These are phyloP conservation scores for Discostella stelligera DNA, from an alignment of 352 stramenopile species.

Conservation along the genomic window DNA sequence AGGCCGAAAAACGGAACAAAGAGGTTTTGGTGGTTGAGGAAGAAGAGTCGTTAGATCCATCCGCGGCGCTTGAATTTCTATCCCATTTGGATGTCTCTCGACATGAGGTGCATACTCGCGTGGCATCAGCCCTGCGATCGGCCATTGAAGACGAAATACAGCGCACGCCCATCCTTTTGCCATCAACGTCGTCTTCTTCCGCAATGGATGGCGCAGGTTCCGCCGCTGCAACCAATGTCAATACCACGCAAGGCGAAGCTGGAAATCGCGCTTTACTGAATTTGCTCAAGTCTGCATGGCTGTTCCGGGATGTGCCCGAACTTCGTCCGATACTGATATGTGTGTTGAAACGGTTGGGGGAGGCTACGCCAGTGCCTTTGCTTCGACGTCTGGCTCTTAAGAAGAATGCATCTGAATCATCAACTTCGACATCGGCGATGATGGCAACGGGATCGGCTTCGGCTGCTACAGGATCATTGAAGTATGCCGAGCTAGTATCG, in stretches of 20 bases:
- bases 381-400: constrained; percentile 51
- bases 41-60: constrained; percentile 65
- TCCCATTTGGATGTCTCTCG: constrained; percentile 68
- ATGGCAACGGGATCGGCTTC: background rate
- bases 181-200: background rate
- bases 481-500: constrained; percentile 72
- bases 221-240: background rate
- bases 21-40: background rate
- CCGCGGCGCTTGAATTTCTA: constrained; percentile 67
- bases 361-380: constrained; percentile 61
- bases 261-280: constrained; percentile 50
- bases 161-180: constrained; percentile 46
- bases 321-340: constrained; percentile 72
- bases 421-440: constrained; percentile 19
- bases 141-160: constrained; percentile 76
- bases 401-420: constrained; percentile 43
- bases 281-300: constrained; percentile 65
- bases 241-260: background rate
- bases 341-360: constrained; percentile 70
- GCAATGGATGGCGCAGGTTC: background rate
- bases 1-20: background rate
- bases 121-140: constrained; percentile 63
- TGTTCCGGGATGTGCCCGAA: constrained; percentile 70
- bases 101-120: constrained; percentile 74
- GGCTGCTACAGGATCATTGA: constrained; percentile 46